These are phyloP conservation scores for Tolypocladium ophioglossoides DNA, from an alignment of 2,329 filamentous ascomycete genomes.

Conservation along the genomic window DNA sequence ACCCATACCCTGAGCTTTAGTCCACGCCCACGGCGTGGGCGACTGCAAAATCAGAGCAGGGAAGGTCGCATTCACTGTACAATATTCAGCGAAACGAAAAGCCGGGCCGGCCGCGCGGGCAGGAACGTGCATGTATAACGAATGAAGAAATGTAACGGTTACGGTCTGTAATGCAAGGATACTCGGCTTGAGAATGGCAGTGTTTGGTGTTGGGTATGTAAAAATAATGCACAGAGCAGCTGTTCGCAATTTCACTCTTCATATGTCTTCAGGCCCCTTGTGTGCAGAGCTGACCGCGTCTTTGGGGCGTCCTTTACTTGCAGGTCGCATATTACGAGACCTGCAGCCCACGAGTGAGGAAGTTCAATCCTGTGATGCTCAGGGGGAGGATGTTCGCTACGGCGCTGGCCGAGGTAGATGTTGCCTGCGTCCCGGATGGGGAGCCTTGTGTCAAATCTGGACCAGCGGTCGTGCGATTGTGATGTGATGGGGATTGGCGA, in stretches of 20 bases:
- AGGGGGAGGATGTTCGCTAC: no score
- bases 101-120: not conserved
- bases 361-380: no score
- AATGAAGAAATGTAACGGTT: conserved; percentile 2
- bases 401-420: no score
- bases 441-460: no score
- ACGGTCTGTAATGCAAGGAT: not conserved
- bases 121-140: not conserved
- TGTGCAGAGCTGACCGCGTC: no score
- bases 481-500: no score
- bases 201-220: not conserved
- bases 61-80: not conserved
- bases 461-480: no score
- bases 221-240: not conserved
- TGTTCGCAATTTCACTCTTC: not conserved
- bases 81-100: not conserved
- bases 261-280: not conserved
- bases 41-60: not conserved
- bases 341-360: no score
- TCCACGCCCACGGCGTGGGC: not conserved
- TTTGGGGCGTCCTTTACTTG: no score
- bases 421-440: no score
- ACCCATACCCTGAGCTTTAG: not conserved
- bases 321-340: no score
- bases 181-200: not conserved